A percentile compares a stretch with the other conserved stretches of the same genome.
Evolutionary conservation across 1,284 basidiomycete species (phyloP).

Genomic region (Heterobasidion occidentale): DNA sequence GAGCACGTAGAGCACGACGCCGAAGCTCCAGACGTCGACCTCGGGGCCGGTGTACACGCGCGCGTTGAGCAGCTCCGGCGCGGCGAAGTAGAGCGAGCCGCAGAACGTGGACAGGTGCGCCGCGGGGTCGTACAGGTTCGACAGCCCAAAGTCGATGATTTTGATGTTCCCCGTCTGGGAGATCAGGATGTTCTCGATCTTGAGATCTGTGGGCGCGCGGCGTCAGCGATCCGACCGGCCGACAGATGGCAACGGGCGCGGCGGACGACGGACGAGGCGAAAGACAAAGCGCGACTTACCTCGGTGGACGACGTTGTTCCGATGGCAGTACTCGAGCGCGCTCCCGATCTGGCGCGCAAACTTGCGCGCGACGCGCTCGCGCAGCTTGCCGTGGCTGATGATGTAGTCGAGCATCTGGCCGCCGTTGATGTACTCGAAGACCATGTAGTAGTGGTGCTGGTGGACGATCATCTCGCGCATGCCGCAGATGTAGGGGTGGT

Average conservation of each 20-base stretch:
- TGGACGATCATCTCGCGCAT: constrained; percentile 98
- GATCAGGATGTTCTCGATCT: constrained; percentile 99
- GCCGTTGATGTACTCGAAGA: constrained; percentile 97
- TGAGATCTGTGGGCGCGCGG: constrained; percentile 56
- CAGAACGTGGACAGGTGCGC: constrained; percentile 91
- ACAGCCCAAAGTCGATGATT: constrained; percentile 98
- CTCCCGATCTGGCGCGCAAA: constrained; percentile 96
- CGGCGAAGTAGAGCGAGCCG: constrained; percentile 96
- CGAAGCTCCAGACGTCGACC: constrained; percentile 98
- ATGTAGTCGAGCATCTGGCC: constrained; percentile 99
- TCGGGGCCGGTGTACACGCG: constrained; percentile 96
- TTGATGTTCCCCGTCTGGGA: constrained; percentile 99
- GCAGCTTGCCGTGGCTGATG: constrained; percentile 93
- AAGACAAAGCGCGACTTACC: constrained; percentile 33
- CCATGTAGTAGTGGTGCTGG: constrained; percentile 98
- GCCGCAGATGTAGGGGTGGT: constrained; percentile 98
- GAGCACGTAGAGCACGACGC: constrained; percentile 94
- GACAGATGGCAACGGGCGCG: neutral
- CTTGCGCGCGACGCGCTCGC: constrained; percentile 93
- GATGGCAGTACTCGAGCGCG: constrained; percentile 95
- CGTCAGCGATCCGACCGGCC: too few relatives aligned
- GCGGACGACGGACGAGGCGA: neutral
- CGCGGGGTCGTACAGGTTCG: constrained; percentile 89
- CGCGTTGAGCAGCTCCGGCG: constrained; percentile 94
- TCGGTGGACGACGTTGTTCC: constrained; percentile 95